Conservation (phyloP, 148 eudicot genomes). For the Hydrangea macrophylla region DNA sequence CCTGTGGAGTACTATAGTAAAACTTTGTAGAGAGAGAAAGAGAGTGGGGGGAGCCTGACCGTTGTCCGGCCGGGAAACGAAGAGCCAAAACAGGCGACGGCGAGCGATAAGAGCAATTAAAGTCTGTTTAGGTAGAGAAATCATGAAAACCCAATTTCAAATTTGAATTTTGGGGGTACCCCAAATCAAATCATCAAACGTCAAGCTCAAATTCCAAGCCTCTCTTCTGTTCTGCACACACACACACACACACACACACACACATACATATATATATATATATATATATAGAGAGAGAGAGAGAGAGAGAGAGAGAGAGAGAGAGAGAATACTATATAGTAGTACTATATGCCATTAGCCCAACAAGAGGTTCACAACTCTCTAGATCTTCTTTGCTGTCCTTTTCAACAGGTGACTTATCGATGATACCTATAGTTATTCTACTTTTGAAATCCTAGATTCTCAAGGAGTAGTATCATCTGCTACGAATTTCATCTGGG, state of each 20-base stretch:
- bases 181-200: constrained; percentile 6
- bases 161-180: constrained; percentile 5
- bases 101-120: constrained; percentile 2
- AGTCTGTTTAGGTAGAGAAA: not conserved
- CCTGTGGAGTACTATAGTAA: too few species aligned
- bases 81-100: not conserved
- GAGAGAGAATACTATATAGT: too few species aligned
- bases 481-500: constrained; percentile 8
- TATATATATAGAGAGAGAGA: too few species aligned
- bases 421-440: not conserved
- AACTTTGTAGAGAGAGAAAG: not conserved
- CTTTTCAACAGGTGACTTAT: constrained; percentile 5
- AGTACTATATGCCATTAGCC: not conserved
- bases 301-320: too few species aligned
- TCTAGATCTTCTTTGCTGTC: constrained; percentile 4
- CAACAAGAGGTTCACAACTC: not conserved
- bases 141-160: not conserved
- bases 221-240: not conserved
- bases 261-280: too few species aligned
- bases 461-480: too few species aligned
- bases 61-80: constrained; percentile 7
- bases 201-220: not conserved
- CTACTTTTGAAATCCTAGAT: not conserved
- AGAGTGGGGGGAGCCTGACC: not conserved
- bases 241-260: too few species aligned